Percentiles rank a stretch among this genome's conserved stretches.
Evolutionary conservation across 2,329 filamentous ascomycete species (phyloP).

Genomic region (Dothistroma septosporum): DNA sequence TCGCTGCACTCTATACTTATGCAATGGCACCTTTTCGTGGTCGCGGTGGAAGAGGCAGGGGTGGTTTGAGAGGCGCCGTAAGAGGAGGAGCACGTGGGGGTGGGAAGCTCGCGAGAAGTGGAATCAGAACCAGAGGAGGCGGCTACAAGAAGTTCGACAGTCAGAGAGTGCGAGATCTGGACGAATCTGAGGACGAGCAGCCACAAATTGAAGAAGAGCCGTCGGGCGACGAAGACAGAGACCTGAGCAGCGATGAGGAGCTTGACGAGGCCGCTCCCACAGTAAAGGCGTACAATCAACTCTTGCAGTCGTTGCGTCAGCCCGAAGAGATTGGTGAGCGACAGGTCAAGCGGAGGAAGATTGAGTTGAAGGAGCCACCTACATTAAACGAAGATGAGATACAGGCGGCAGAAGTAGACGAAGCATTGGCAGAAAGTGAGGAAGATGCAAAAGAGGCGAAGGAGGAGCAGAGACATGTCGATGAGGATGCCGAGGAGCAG

Average conservation of each 20-base stretch:
- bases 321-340: slow-evolving; percentile 40
- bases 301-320: slow-evolving; percentile 54
- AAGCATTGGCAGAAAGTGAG: slow-evolving; percentile 39
- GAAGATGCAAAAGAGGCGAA: slow-evolving; percentile 43
- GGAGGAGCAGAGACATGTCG: slow-evolving; percentile 14
- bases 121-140: slow-evolving; percentile 29
- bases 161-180: slow-evolving; percentile 33
- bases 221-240: slow-evolving; percentile 24
- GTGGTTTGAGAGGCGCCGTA: slow-evolving; percentile 29
- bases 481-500: slow-evolving; percentile 44
- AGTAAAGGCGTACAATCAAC: slow-evolving; percentile 50
- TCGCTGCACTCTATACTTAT: not conserved
- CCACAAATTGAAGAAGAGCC: slow-evolving; percentile 21
- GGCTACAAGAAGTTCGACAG: slow-evolving; percentile 36
- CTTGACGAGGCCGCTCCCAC: slow-evolving; percentile 29
- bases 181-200: slow-evolving; percentile 25
- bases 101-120: slow-evolving; percentile 31
- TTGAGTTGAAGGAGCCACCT: slow-evolving; percentile 32
- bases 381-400: slow-evolving; percentile 2
- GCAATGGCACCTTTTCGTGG: slow-evolving; percentile 30
- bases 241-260: slow-evolving; percentile 30
- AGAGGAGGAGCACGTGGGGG: slow-evolving; percentile 22
- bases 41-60: slow-evolving; percentile 28
- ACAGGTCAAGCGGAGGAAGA: slow-evolving; percentile 52
- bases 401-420: slow-evolving; percentile 23